Conservation (phyloP, 2,329 filamentous ascomycete genomes). For the Fusarium setosum region DNA sequence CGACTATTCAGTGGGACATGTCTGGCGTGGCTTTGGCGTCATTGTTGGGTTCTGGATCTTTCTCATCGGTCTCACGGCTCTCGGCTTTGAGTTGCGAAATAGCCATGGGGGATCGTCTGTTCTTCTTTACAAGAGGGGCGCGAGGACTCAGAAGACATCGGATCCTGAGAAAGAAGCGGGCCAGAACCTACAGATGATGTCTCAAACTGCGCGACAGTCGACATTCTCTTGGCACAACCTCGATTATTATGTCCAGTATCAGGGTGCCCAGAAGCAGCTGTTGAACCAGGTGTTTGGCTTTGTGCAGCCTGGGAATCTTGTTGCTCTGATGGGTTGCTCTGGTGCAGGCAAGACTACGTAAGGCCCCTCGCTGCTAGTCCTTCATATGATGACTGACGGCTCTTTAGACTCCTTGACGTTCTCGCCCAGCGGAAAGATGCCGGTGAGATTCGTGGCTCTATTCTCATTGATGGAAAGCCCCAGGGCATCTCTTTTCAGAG, state of each 20-base stretch:
- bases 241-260: constrained; percentile 76
- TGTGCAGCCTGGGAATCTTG: constrained; percentile 82
- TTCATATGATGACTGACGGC: not conserved
- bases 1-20: constrained; percentile 62
- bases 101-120: not conserved
- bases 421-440: constrained; percentile 72
- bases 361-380: constrained; percentile 45
- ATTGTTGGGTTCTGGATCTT: constrained; percentile 77
- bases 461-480: constrained; percentile 68
- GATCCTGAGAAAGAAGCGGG: not conserved
- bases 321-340: constrained; percentile 82
- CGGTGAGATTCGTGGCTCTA: constrained; percentile 62
- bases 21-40: constrained; percentile 80
- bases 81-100: not conserved
- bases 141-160: not conserved
- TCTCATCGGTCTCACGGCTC: constrained; percentile 75
- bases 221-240: constrained; percentile 78
- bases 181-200: not conserved
- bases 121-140: not conserved
- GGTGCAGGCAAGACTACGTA: constrained; percentile 84
- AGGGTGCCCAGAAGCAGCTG: constrained; percentile 64
- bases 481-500: constrained; percentile 72
- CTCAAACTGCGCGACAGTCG: not conserved
- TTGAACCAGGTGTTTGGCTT: constrained; percentile 78
- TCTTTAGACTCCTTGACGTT: constrained; percentile 59